Conservation (phyloP, 23 red algal species). For the Pyropia yezoensis region DNA sequence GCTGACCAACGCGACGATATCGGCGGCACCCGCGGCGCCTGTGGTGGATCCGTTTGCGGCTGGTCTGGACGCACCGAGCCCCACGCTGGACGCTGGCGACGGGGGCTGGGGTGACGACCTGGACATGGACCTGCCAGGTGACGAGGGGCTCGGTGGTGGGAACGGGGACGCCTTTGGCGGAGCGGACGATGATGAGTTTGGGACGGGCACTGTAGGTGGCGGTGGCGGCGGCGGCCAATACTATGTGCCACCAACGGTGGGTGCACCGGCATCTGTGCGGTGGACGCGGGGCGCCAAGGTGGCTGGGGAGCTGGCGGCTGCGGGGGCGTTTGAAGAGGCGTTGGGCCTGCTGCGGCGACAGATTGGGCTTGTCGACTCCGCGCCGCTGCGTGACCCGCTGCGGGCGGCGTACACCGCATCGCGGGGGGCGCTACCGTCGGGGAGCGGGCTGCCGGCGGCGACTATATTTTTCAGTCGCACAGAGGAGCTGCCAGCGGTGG, state of each 20-base stretch:
- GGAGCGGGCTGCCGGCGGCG: slow-evolving; percentile 17
- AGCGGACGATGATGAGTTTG: slow-evolving; percentile 30
- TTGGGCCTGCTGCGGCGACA: slow-evolving; percentile 50
- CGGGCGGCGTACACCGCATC: slow-evolving; percentile 41
- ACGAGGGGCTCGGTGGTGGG: neutral
- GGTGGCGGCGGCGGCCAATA: slow-evolving; percentile 21
- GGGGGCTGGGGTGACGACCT: slow-evolving; percentile 70
- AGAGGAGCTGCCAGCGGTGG: slow-evolving; percentile 9
- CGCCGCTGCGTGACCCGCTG: slow-evolving; percentile 49
- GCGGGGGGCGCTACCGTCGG: slow-evolving; percentile 34
- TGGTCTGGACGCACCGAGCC: slow-evolving; percentile 11
- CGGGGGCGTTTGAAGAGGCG: slow-evolving; percentile 74
- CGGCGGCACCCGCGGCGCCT: slow-evolving; percentile 6
- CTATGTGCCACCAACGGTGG: slow-evolving; percentile 59
- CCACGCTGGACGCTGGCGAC: slow-evolving; percentile 11
- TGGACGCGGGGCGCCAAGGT: slow-evolving; percentile 41
- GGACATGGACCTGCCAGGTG: slow-evolving; percentile 35
- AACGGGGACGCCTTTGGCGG: slow-evolving; percentile 9
- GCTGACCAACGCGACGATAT: slow-evolving; percentile 2
- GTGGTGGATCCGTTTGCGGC: slow-evolving; percentile 66
- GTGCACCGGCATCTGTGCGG: slow-evolving; percentile 19
- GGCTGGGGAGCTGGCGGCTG: slow-evolving; percentile 72
- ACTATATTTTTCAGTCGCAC: slow-evolving; percentile 28
- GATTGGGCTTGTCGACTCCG: slow-evolving; percentile 42
- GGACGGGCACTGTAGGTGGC: slow-evolving; percentile 7